These are phyloP conservation scores for Bjerkandera adusta DNA, from an alignment of 1,284 basidiomycete species.

Conservation along the genomic window DNA sequence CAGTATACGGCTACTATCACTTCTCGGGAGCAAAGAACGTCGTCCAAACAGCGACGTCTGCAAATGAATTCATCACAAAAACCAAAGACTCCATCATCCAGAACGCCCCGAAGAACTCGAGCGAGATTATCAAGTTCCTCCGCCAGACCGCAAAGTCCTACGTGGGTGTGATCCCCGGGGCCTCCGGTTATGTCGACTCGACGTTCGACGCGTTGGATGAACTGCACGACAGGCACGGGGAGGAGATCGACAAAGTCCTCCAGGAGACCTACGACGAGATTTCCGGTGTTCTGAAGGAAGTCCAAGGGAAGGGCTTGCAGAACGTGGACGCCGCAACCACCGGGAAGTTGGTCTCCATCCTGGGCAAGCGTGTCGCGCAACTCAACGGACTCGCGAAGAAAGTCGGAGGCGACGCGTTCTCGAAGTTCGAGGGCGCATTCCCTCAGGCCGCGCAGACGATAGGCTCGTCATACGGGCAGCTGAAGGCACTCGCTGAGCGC, in stretches of 20 bases:
- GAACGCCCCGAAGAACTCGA: slow-evolving; percentile 32
- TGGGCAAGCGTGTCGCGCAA: slow-evolving; percentile 25
- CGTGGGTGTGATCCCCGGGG: slow-evolving; percentile 40
- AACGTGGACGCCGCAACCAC: slow-evolving; percentile 29
- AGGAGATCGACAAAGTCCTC: slow-evolving; percentile 40
- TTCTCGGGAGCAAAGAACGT: slow-evolving; percentile 37
- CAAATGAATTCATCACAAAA: slow-evolving; percentile 32
- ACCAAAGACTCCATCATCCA: slow-evolving; percentile 35
- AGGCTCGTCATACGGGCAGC: slow-evolving; percentile 31
- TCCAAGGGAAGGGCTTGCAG: slow-evolving; percentile 19
- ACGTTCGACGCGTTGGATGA: slow-evolving; percentile 43
- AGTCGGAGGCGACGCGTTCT: slow-evolving; percentile 29
- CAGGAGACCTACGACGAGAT: slow-evolving; percentile 38
- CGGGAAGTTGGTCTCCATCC: slow-evolving; percentile 30
- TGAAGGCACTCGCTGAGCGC: slow-evolving; percentile 31
- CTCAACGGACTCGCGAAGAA: slow-evolving; percentile 31
- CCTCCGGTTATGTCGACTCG: slow-evolving; percentile 38
- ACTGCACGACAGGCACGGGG: slow-evolving; percentile 39
- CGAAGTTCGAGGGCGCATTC: slow-evolving; percentile 29
- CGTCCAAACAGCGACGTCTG: slow-evolving; percentile 33
- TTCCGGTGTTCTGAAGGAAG: slow-evolving; percentile 30
- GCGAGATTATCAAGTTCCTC: slow-evolving; percentile 39
- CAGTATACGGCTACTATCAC: slow-evolving; percentile 35
- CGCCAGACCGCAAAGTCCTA: slow-evolving; percentile 40
- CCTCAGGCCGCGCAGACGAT: slow-evolving; percentile 34